Percentiles rank a stretch among this genome's conserved stretches.
These are phyloP conservation scores for Mikania micrantha DNA, from an alignment of 129 eudicot genomes.

Conservation along the genomic window DNA sequence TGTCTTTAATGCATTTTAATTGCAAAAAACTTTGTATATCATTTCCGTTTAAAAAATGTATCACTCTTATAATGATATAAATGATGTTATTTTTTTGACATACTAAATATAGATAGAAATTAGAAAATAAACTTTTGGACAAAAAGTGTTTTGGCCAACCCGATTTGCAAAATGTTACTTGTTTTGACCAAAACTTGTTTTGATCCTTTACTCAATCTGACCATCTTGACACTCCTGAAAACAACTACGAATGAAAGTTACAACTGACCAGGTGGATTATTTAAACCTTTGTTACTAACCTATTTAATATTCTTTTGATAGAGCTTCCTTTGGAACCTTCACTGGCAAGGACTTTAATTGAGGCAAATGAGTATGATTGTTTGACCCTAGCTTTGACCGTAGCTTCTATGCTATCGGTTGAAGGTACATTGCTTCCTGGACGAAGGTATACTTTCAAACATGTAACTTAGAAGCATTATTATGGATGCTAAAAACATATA, in stretches of 20 bases:
- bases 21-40: neutral
- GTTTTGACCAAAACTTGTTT: neutral
- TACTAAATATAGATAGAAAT: neutral
- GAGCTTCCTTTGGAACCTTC: conserved; percentile 98
- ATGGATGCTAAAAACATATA: neutral
- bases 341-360: conserved; percentile 84
- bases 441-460: conserved; percentile 41
- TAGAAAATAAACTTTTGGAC: neutral
- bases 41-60: neutral
- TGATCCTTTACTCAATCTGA: neutral
- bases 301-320: conserved; percentile 19
- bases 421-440: conserved; percentile 78
- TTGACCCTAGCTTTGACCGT: conserved; percentile 81
- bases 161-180: too few species aligned
- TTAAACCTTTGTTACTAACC: neutral
- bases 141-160: neutral
- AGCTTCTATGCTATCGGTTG: conserved; percentile 94
- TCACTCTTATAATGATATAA: neutral
- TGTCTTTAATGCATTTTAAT: neutral
- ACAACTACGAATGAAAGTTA: conserved; percentile 8
- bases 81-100: neutral
- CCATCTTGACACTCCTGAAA: neutral
- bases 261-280: neutral
- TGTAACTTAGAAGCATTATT: conserved; percentile 9
- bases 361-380: conserved; percentile 83